These are phyloP conservation scores for Pyrus hybrid DNA, from an alignment of 331 rosid species.

Conservation along the genomic window DNA sequence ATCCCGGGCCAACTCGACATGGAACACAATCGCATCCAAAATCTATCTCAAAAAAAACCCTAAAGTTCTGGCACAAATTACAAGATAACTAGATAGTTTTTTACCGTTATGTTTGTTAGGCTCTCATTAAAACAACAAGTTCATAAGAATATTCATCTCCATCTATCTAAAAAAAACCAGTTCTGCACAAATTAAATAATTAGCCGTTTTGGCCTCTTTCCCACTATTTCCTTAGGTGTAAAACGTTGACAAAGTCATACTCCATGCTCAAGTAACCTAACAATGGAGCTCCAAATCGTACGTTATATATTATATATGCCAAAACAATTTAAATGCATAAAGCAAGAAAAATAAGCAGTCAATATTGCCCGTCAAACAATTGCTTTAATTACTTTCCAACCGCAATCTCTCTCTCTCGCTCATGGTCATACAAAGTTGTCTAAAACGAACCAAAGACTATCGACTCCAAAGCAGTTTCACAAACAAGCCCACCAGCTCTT, in stretches of 20 bases:
- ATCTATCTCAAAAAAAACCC: too few species aligned
- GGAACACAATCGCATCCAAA: too few species aligned
- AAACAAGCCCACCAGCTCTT: neutral
- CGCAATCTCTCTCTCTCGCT: neutral
- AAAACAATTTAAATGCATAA: neutral
- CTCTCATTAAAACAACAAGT: too few species aligned
- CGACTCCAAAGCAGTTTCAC: neutral
- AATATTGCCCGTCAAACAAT: slow-evolving; percentile 21
- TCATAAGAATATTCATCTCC: too few species aligned
- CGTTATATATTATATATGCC: neutral
- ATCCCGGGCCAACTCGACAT: too few species aligned
- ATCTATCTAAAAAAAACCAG: neutral
- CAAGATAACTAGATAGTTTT: too few species aligned
- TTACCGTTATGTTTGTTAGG: too few species aligned
- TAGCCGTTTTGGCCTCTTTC: neutral
- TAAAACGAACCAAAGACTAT: neutral
- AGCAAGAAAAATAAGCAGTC: slow-evolving; percentile 14
- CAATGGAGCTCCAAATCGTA: neutral
- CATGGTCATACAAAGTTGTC: slow-evolving; percentile 14
- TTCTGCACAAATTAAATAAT: neutral
- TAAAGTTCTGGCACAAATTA: too few species aligned
- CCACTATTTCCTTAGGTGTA: neutral
- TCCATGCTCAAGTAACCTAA: neutral
- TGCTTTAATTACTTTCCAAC: neutral
- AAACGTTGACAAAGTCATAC: slow-evolving; percentile 15